Evolutionary conservation across 768 basidiomycete genomes (phyloP).

Genomic region (Mycena latifolia): DNA sequence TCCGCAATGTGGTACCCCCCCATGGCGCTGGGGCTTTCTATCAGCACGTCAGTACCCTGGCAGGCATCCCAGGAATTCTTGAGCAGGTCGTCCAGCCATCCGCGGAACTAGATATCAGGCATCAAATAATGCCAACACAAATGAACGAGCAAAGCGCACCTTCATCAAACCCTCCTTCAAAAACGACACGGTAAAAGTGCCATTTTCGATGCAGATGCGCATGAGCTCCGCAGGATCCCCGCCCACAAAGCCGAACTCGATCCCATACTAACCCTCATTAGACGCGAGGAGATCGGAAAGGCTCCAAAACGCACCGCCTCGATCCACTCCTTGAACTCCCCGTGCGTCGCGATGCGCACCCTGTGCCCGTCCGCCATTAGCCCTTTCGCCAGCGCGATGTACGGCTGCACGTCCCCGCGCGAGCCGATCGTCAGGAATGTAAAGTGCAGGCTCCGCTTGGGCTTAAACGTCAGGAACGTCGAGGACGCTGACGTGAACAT

Average conservation of each 20-base stretch:
- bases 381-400: slow-evolving; percentile 95
- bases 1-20: slow-evolving; percentile 98
- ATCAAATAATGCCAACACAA: slow-evolving; percentile 15
- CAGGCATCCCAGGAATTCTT: slow-evolving; percentile 97
- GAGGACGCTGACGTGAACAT: slow-evolving; percentile 98
- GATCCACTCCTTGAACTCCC: slow-evolving; percentile 95
- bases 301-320: slow-evolving; percentile 78
- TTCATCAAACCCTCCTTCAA: slow-evolving; percentile 91
- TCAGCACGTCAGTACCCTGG: slow-evolving; percentile 91
- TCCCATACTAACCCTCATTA: slow-evolving; percentile 78
- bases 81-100: slow-evolving; percentile 97
- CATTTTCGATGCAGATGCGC: slow-evolving; percentile 98
- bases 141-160: slow-evolving; percentile 54
- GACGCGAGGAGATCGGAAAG: slow-evolving; percentile 23
- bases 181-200: slow-evolving; percentile 96
- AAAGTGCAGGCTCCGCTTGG: slow-evolving; percentile 84
- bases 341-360: slow-evolving; percentile 93
- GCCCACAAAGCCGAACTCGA: slow-evolving; percentile 94
- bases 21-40: slow-evolving; percentile 98
- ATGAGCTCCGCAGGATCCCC: slow-evolving; percentile 98
- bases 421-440: slow-evolving; percentile 98
- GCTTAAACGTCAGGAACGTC: slow-evolving; percentile 97
- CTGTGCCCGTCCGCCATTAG: slow-evolving; percentile 91
- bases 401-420: slow-evolving; percentile 97
- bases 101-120: slow-evolving; percentile 78